Evolutionary conservation across 2,329 filamentous ascomycete genomes (phyloP), one percentile per base, ranked within the genome.

Genomic region (Septoria petroselini): DNA sequence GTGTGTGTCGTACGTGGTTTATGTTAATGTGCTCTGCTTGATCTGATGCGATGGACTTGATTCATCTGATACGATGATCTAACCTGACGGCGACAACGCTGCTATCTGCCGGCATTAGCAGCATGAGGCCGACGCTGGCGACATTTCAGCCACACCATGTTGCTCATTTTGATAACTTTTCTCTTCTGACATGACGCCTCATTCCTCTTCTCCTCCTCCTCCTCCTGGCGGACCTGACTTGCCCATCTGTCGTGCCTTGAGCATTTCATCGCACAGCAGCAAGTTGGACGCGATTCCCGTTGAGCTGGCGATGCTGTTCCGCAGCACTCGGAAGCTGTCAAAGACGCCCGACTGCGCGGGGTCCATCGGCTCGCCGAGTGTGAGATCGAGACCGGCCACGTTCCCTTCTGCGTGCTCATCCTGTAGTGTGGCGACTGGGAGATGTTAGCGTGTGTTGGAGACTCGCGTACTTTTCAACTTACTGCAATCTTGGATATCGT

Each of bases 201-300:
- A 58, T 46, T 58, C 55, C 18, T 51, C 55, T 33, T 55, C 62
- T 12, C 60, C 62, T 14, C 59, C 62, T 14, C 59, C 62, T 14
- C 63, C 62, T 15, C 61, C 61, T 30, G 64, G 64, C 21, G 62
- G 62, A 18, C 61, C 64, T 17, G 52, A 53, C 54, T 64, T 67
- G 50, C 66, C 85, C 93, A 98, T 98, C 76, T 98, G 91, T 69
- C 93, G 81, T 54, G 93, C 93, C 79, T 98, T 98, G 64, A 98
- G 77, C 76, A 98, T 80, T 78, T 98, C 93, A 66, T 98, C 93
- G 66, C 93, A 98, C 41, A 98, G 80, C 59, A 98, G 76, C 58
- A 98, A 76, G 74, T 98, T 98, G 7, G 88, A 91, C 4, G 93
- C 91, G 65, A 98, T 98, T 57, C 93, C 89, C 19, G 91, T 86